Conservation (phyloP, 2,329 filamentous ascomycete species). For the Exutisphaerella laricina region DNA sequence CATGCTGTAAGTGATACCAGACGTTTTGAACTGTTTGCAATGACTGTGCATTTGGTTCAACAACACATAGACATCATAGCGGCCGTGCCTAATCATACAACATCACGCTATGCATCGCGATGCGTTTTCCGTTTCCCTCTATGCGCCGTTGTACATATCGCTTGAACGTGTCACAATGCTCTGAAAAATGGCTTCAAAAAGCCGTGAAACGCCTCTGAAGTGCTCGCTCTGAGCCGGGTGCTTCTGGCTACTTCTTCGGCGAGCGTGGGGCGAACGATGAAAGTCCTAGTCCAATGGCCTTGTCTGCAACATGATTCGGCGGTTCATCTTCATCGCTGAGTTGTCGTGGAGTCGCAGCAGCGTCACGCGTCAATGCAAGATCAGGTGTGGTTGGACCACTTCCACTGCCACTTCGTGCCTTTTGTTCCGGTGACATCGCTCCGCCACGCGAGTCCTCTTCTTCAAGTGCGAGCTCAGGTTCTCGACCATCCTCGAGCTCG, state of each 20-base stretch:
- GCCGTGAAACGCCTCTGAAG: background rate
- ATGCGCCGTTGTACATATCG: background rate
- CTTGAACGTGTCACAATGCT: background rate
- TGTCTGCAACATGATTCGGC: background rate
- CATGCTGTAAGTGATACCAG: too few species aligned
- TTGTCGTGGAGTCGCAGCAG: background rate
- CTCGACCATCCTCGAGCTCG: too few species aligned
- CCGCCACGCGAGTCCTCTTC: slow-evolving; percentile 12
- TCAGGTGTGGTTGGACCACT: slow-evolving; percentile 13
- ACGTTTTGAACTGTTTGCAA: too few species aligned
- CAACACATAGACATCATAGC: too few species aligned
- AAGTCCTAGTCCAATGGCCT: background rate
- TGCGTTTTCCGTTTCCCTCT: too few species aligned
- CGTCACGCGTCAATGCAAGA: background rate
- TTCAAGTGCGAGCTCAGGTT: slow-evolving; percentile 5
- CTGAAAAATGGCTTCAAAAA: background rate
- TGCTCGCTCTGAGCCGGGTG: too few species aligned
- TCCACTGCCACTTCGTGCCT: too few species aligned
- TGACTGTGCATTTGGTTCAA: too few species aligned
- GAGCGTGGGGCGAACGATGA: background rate
- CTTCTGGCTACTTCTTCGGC: background rate
- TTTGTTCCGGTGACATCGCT: slow-evolving; percentile 10
- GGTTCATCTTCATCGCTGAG: background rate
- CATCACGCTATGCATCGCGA: background rate
- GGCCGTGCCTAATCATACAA: background rate